Percentiles rank a stretch among this genome's conserved stretches.
phyloP scores from a whole-genome alignment of 495 filamentous ascomycete genomes.

The Bombardia bombarda region DNA sequence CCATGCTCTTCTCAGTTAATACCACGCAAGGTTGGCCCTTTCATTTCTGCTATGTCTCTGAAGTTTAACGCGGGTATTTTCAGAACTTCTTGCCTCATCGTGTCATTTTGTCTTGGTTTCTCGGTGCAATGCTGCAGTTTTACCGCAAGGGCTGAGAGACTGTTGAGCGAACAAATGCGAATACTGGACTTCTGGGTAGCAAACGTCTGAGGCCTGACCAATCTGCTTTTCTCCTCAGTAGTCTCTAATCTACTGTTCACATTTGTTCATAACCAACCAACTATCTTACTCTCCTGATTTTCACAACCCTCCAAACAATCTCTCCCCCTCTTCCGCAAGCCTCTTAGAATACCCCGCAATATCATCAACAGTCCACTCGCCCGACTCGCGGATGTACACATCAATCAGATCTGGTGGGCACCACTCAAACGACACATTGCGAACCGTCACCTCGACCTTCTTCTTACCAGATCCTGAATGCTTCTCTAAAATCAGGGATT shows the following conservation, averaged over 20 bases:
- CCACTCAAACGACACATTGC: conserved; percentile 64
- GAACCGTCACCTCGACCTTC: conserved; percentile 31
- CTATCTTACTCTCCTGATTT: too few species aligned
- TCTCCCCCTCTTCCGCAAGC: conserved; percentile 20
- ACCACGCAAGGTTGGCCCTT: too few species aligned
- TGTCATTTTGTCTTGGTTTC: too few species aligned
- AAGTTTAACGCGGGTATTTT: too few species aligned
- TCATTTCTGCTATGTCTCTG: too few species aligned
- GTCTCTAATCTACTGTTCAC: not conserved
- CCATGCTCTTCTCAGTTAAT: too few species aligned
- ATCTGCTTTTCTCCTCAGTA: not conserved
- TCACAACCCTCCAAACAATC: conserved; percentile 28
- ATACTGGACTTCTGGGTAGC: not conserved
- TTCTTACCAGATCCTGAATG: not conserved
- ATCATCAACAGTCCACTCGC: conserved; percentile 24
- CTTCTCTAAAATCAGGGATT: not conserved
- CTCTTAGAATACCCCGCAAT: conserved; percentile 19
- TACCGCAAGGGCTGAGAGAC: too few species aligned
- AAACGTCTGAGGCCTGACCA: not conserved
- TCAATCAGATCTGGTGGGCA: conserved; percentile 45
- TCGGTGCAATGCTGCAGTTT: too few species aligned
- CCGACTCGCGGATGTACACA: conserved; percentile 48
- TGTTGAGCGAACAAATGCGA: too few species aligned
- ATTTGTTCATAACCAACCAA: not conserved
- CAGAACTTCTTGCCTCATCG: too few species aligned